Conservation (phyloP, 495 filamentous ascomycete genomes). For the Neurospora sp. region DNA sequence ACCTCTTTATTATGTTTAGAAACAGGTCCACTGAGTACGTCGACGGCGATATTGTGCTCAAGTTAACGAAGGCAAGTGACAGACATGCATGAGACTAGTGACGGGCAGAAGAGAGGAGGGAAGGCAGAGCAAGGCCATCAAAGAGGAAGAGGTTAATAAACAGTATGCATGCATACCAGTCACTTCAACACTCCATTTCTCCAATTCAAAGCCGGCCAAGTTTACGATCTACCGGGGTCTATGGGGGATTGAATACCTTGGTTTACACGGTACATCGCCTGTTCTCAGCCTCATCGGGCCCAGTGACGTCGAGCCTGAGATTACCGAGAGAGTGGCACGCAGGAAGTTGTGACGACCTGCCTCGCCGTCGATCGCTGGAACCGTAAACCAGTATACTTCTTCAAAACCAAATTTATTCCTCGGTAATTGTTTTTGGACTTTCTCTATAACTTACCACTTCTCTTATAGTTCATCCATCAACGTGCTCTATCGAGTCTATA, state of each 20-base stretch:
- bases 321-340: not conserved
- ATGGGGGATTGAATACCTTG: not conserved
- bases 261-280: not conserved
- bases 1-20: not conserved
- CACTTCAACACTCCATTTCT: not conserved
- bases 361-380: not conserved
- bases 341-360: not conserved
- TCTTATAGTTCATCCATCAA: not conserved
- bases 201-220: not conserved
- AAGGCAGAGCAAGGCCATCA: not conserved
- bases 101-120: not conserved
- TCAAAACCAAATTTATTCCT: not conserved
- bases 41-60: not conserved
- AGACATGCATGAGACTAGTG: not conserved
- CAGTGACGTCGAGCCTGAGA: not conserved
- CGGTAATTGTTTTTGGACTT: not conserved
- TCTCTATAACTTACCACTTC: not conserved
- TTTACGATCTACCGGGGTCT: not conserved
- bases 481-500: not conserved
- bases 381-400: not conserved
- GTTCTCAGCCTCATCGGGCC: not conserved
- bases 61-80: not conserved
- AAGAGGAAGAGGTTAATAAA: not conserved
- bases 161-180: not conserved
- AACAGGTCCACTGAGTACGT: not conserved